Percentiles rank a stretch among this genome's conserved stretches.
phyloP scores from a whole-genome alignment of 805 yeast genomes.

The Starmerella stellata region DNA sequence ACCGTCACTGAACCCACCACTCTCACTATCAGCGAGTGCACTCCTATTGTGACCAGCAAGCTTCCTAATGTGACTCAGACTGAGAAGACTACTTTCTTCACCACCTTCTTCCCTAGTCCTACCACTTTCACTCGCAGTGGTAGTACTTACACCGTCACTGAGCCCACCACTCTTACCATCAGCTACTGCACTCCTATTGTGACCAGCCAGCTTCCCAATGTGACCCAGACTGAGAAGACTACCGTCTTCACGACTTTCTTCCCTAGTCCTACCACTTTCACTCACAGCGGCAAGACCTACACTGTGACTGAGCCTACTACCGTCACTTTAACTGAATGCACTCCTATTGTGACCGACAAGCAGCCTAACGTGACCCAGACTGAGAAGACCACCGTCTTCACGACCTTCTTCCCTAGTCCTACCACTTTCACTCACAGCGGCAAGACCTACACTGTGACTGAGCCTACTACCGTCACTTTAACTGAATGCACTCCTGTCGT shows the following conservation, averaged over 20 bases:
- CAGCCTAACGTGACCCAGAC: slow-evolving; percentile 4
- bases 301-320: slow-evolving; percentile 67
- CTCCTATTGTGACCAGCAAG: slow-evolving; percentile 18
- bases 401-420: slow-evolving; percentile 32
- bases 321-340: slow-evolving; percentile 69
- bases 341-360: slow-evolving; percentile 37
- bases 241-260: slow-evolving; percentile 10
- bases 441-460: slow-evolving; percentile 57
- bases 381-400: slow-evolving; percentile 15
- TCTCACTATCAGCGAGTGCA: slow-evolving; percentile 66
- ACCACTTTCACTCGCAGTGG: slow-evolving; percentile 13
- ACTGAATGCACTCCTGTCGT: slow-evolving; percentile 49
- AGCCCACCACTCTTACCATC: background rate
- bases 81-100: slow-evolving; percentile 7
- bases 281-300: slow-evolving; percentile 12
- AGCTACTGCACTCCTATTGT: background rate
- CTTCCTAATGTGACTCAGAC: background rate
- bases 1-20: slow-evolving; percentile 64
- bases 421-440: slow-evolving; percentile 48
- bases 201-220: background rate
- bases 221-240: background rate
- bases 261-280: slow-evolving; percentile 11
- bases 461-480: slow-evolving; percentile 65
- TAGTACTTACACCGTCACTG: slow-evolving; percentile 5
- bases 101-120: slow-evolving; percentile 14